A percentile compares a stretch with the other conserved stretches of the same genome.
Evolutionary conservation across 2,329 filamentous ascomycete species (phyloP).

Genomic region (Fusarium sacchari): DNA sequence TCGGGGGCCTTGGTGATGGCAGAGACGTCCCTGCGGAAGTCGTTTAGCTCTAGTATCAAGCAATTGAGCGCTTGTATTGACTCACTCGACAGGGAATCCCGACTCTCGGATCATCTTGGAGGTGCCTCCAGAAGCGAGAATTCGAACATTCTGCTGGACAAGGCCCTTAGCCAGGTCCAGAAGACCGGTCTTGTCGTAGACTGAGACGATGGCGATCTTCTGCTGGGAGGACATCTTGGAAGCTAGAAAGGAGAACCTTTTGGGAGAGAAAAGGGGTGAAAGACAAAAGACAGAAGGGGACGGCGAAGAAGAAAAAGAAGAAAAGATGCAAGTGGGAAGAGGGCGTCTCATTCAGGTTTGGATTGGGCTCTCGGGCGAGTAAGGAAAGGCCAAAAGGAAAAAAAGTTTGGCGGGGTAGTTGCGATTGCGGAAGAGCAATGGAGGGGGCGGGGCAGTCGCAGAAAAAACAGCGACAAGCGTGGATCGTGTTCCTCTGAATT

Average conservation of each 20-base stretch:
- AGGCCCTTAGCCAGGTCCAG: slow-evolving; percentile 93
- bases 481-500: background rate
- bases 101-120: slow-evolving; percentile 97
- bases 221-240: slow-evolving; percentile 55
- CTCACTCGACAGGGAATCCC: slow-evolving; percentile 93
- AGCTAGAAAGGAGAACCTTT: slow-evolving; percentile 23
- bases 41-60: slow-evolving; percentile 12
- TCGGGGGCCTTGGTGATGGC: slow-evolving; percentile 97
- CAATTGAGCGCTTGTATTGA: background rate
- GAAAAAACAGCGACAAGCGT: slow-evolving; percentile 22
- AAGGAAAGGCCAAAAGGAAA: slow-evolving; percentile 33
- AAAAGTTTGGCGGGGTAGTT: slow-evolving; percentile 46
- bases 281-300: slow-evolving; percentile 1
- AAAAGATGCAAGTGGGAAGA: slow-evolving; percentile 27
- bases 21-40: slow-evolving; percentile 80
- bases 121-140: slow-evolving; percentile 94
- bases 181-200: slow-evolving; percentile 98
- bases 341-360: slow-evolving; percentile 25
- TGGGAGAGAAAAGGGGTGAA: background rate
- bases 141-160: slow-evolving; percentile 86
- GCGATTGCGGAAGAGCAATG: slow-evolving; percentile 33
- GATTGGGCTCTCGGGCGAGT: slow-evolving; percentile 30
- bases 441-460: slow-evolving; percentile 38
- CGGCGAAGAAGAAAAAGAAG: slow-evolving; percentile 5
- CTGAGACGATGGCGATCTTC: slow-evolving; percentile 89